These are phyloP conservation scores for Phaeosphaeria sp. DNA, from an alignment of 2,329 filamentous ascomycete genomes.

Conservation along the genomic window DNA sequence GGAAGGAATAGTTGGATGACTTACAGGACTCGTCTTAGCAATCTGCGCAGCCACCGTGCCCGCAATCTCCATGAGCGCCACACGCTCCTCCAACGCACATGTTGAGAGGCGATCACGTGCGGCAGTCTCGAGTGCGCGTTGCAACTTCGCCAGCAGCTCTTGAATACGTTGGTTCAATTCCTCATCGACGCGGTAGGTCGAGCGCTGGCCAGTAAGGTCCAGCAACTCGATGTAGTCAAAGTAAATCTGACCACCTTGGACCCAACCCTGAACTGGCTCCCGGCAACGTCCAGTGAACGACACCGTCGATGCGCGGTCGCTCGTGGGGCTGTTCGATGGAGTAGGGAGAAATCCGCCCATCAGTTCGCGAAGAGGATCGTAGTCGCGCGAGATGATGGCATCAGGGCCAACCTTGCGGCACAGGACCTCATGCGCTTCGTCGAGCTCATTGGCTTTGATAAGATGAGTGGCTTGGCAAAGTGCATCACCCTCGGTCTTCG, in stretches of 20 bases:
- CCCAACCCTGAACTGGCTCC: conserved; percentile 72
- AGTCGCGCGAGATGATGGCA: conserved; percentile 83
- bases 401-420: conserved; percentile 80
- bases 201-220: conserved; percentile 40
- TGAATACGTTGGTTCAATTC: conserved; percentile 39
- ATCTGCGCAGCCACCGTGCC: conserved; percentile 73
- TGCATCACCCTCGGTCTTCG: conserved; percentile 75
- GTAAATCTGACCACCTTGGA: conserved; percentile 81
- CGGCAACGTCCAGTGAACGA: conserved; percentile 16
- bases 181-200: conserved; percentile 39
- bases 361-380: conserved; percentile 70
- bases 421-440: conserved; percentile 85
- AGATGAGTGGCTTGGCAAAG: conserved; percentile 68
- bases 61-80: conserved; percentile 84
- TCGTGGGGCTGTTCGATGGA: conserved; percentile 51
- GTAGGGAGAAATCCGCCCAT: conserved; percentile 70
- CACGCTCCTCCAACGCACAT: conserved; percentile 61
- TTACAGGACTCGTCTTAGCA: conserved; percentile 50
- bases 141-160: conserved; percentile 42
- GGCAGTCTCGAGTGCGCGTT: conserved; percentile 44
- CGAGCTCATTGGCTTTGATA: conserved; percentile 75
- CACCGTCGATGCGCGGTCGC: conserved; percentile 12
- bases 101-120: conserved; percentile 50
- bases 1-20: too few species aligned
- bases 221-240: conserved; percentile 64